Base-by-base conservation (phyloP, 1,139 yeast genomes). In the Blastobotrys capitulatus region DNA sequence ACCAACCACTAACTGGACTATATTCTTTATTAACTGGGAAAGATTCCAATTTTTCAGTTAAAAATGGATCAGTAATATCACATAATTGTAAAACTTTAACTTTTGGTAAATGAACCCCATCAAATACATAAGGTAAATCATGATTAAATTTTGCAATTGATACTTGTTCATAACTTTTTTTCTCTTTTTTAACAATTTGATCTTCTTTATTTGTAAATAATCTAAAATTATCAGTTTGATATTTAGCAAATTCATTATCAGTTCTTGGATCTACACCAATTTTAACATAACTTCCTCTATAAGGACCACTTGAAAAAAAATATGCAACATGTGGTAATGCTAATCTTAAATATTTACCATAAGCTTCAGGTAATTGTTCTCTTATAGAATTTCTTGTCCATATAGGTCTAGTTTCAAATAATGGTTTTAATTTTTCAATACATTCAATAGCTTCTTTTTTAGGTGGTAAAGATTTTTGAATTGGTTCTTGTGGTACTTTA, bases 141-240 rank as follows among this genome's bases (percentile, higher is more conserved):
- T 15, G 44, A 18, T 37, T 44, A 25, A 27, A n/a, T 22, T 32
- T 35, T 7, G 42, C 7, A 6, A 38, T 5, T 13, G 22, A 13
- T 7, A 37, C 15, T 13, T 43, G 19, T 15, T 19, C 20, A 8
- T 16, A 31, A 13, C 39, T 25, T 15, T 15, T 12, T n/a, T 25
- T 27, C n/a, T 38, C 38, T 16, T 37, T 18, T 15, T 49, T 68
- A 65, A 38, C 65, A 57, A 16, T 58, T 60, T 46, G 62, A 65
- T 46, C 70, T 60, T 55, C 55, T 67, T 66, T 50, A 56, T 62
- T 49, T 61, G 70, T 44, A 62, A 66, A 66, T 5, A 83, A 75
- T 48, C 92, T 76, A 67, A 89, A 92, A 52, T 86, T 83, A 64
- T 92, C 97, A 32, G 88, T 83, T 68, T 92, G 99, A 63, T 81